phyloP scores from a whole-genome alignment of 78 protist species.

The Pelomyxa schiedti region DNA sequence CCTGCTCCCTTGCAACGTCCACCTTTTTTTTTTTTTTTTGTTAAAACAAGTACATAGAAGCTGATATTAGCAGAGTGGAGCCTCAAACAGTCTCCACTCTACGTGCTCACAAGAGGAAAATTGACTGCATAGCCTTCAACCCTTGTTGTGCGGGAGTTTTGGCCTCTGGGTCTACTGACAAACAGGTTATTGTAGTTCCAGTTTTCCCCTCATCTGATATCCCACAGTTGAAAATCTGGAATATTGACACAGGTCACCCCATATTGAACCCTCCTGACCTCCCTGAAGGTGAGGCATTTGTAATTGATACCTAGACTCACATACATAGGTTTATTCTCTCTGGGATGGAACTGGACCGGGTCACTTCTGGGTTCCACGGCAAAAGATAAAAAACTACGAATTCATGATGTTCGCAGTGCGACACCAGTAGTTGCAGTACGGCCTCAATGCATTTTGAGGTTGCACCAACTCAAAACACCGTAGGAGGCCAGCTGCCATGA shows the following conservation, averaged over 20 bases:
- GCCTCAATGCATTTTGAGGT: background rate
- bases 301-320: too few species aligned
- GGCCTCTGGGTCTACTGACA: constrained; percentile 50
- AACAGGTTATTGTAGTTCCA: constrained; percentile 24
- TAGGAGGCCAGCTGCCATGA: constrained; percentile 61
- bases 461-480: background rate
- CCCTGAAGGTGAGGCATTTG: too few species aligned
- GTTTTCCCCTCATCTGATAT: background rate
- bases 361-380: constrained; percentile 50
- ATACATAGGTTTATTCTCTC: too few species aligned
- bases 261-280: too few species aligned
- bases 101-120: background rate
- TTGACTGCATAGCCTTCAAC: constrained; percentile 27
- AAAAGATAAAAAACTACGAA: constrained; percentile 75
- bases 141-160: constrained; percentile 27
- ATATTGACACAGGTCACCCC: too few species aligned
- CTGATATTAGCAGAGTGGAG: background rate
- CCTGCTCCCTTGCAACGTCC: too few species aligned
- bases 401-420: constrained; percentile 71
- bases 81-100: background rate
- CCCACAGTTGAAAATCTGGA: background rate
- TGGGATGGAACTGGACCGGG: constrained; percentile 84
- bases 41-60: too few species aligned
- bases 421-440: background rate
- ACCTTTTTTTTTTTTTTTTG: too few species aligned